phyloP scores from a whole-genome alignment of 176 grass and related monocot genomes.

The Carex scoparia region DNA sequence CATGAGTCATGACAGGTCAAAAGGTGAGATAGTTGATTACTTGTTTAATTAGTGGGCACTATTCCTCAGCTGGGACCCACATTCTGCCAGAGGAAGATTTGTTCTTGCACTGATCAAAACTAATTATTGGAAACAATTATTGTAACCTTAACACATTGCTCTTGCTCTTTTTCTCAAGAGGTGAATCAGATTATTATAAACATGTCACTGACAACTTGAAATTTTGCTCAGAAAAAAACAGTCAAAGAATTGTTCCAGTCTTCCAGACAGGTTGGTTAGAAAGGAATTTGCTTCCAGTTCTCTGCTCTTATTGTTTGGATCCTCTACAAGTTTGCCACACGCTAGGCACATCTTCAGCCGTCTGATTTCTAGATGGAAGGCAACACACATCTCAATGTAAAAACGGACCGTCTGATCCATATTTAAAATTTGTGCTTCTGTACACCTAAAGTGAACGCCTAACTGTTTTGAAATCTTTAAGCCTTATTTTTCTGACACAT shows the following conservation, averaged over 20 bases:
- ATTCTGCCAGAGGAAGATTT: constrained; percentile 23
- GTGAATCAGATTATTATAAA: neutral
- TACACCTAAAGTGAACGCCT: neutral
- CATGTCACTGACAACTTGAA: neutral
- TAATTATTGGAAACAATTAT: constrained; percentile 18
- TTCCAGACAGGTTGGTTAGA: neutral
- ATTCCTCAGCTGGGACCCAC: constrained; percentile 7
- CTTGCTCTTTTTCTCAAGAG: neutral
- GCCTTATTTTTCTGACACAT: neutral
- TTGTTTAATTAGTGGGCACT: neutral
- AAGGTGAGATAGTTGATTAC: neutral
- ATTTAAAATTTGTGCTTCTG: neutral
- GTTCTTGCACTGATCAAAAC: neutral
- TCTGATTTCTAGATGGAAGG: neutral
- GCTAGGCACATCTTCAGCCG: neutral
- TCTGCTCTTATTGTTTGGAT: neutral
- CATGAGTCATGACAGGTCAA: constrained; percentile 15
- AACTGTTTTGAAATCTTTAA: neutral
- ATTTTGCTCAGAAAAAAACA: neutral
- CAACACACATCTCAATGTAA: too few relatives aligned
- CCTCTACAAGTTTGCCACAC: neutral
- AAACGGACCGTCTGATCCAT: neutral
- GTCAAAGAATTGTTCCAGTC: neutral
- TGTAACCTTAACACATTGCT: neutral
- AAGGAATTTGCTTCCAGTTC: neutral